Conservation (phyloP, 352 stramenopile genomes). For the Thalassiosira tumida region DNA sequence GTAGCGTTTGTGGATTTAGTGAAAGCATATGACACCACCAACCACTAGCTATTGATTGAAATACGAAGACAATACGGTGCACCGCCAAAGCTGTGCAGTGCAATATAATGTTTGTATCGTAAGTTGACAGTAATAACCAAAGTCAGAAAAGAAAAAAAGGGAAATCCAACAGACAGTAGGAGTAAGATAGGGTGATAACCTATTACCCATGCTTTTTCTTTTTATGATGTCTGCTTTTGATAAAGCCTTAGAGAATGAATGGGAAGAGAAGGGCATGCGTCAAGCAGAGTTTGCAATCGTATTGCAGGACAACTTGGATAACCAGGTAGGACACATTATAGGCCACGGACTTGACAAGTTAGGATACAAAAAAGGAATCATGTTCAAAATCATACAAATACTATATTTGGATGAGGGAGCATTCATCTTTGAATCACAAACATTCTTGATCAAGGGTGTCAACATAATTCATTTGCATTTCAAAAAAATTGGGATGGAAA, state of each 20-base stretch:
- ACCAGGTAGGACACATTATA: background rate
- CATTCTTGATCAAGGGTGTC: background rate
- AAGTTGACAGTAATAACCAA: constrained; percentile 31
- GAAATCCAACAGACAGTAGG: constrained; percentile 29
- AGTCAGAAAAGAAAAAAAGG: constrained; percentile 3
- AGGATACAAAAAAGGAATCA: background rate
- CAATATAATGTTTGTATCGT: constrained; percentile 28
- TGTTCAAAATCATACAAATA: constrained; percentile 6
- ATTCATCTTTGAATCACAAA: constrained; percentile 23
- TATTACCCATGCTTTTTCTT: constrained; percentile 41
- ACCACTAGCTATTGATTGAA: constrained; percentile 34
- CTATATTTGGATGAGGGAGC: constrained; percentile 44
- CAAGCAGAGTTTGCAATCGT: constrained; percentile 7
- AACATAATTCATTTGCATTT: constrained; percentile 9
- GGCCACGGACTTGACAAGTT: constrained; percentile 6
- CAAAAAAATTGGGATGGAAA: constrained; percentile 16
- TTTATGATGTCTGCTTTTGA: constrained; percentile 55
- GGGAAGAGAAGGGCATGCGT: constrained; percentile 9
- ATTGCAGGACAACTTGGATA: background rate
- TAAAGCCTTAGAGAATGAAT: constrained; percentile 29
- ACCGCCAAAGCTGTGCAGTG: constrained; percentile 28
- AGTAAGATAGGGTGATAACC: constrained; percentile 31
- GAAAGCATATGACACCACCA: constrained; percentile 54
- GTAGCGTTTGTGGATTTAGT: constrained; percentile 50
- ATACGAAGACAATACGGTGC: constrained; percentile 37